Evolutionary conservation across 352 stramenopile genomes (phyloP).

Genomic region (Phytophthora meadii): DNA sequence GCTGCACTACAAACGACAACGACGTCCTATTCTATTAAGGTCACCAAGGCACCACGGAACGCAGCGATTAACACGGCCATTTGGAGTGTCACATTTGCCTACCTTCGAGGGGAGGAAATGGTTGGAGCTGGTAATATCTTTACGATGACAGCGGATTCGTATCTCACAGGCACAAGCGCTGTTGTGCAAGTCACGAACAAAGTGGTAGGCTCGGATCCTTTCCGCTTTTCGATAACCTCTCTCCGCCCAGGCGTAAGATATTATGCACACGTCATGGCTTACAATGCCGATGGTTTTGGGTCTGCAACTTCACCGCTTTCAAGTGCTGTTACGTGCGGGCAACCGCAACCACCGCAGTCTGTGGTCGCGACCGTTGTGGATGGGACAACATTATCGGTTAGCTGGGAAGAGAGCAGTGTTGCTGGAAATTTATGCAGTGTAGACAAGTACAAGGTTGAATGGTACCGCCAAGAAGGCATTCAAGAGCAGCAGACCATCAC

Average conservation of each 20-base stretch:
- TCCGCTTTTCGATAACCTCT: slow-evolving; percentile 58
- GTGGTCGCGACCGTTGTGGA: slow-evolving; percentile 61
- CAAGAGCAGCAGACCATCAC: slow-evolving; percentile 81
- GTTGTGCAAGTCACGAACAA: slow-evolving; percentile 79
- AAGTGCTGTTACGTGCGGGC: slow-evolving; percentile 56
- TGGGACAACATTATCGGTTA: slow-evolving; percentile 59
- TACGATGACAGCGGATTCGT: slow-evolving; percentile 64
- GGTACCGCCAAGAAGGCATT: slow-evolving; percentile 65
- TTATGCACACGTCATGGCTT: slow-evolving; percentile 83
- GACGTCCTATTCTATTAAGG: slow-evolving; percentile 88
- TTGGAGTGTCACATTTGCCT: slow-evolving; percentile 96
- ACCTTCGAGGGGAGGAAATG: slow-evolving; percentile 92
- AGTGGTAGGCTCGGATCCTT: slow-evolving; percentile 91
- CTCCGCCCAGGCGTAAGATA: slow-evolving; percentile 66
- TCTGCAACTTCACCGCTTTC: slow-evolving; percentile 62
- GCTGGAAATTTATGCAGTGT: slow-evolving; percentile 47
- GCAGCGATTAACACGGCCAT: slow-evolving; percentile 64
- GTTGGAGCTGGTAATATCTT: slow-evolving; percentile 93
- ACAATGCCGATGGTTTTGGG: slow-evolving; percentile 58
- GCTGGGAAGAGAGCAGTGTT: slow-evolving; percentile 47
- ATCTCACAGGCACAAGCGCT: slow-evolving; percentile 72
- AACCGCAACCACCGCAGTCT: slow-evolving; percentile 53
- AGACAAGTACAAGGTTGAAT: slow-evolving; percentile 80
- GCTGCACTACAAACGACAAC: slow-evolving; percentile 68
- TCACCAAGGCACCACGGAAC: slow-evolving; percentile 54